A percentile compares a stretch with the other conserved stretches of the same genome.
Conservation (phyloP, 345 rosid species). For the Gynandropsis gynandra region DNA sequence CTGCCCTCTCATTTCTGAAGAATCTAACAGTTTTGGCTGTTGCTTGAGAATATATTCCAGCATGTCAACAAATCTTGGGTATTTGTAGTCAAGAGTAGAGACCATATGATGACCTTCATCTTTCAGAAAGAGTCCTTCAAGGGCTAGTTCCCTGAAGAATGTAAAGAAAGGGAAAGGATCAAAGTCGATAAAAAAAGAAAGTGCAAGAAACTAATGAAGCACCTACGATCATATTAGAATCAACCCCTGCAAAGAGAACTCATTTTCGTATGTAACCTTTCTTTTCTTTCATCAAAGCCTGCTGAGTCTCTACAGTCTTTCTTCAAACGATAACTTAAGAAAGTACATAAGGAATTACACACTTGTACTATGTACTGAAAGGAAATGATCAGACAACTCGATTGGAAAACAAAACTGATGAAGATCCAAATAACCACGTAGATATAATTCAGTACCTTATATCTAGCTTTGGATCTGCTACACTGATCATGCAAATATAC, state of each 20-base stretch:
- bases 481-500: conserved; percentile 84
- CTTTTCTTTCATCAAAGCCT: background rate
- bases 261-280: conserved; percentile 2
- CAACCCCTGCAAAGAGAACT: conserved; percentile 1
- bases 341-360: conserved; percentile 13
- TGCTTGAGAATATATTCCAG: conserved; percentile 66
- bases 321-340: conserved; percentile 9
- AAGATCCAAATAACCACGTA: background rate
- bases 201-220: conserved; percentile 10
- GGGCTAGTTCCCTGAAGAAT: conserved; percentile 71
- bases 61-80: conserved; percentile 70
- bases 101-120: conserved; percentile 35
- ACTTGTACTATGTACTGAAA: conserved; percentile 14
- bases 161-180: background rate
- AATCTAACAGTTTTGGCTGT: conserved; percentile 61
- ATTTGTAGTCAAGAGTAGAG: conserved; percentile 41
- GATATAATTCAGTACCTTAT: conserved; percentile 50
- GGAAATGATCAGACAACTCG: background rate
- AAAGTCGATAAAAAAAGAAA: conserved; percentile 12
- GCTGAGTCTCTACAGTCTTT: background rate
- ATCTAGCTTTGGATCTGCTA: conserved; percentile 80
- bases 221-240: conserved; percentile 9
- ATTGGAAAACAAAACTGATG: no score
- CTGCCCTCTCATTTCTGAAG: conserved; percentile 61
- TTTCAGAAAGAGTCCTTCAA: conserved; percentile 75